These are phyloP conservation scores for Mortierella sp. DNA, from an alignment of 371 early-diverging fungal species.

Conservation along the genomic window DNA sequence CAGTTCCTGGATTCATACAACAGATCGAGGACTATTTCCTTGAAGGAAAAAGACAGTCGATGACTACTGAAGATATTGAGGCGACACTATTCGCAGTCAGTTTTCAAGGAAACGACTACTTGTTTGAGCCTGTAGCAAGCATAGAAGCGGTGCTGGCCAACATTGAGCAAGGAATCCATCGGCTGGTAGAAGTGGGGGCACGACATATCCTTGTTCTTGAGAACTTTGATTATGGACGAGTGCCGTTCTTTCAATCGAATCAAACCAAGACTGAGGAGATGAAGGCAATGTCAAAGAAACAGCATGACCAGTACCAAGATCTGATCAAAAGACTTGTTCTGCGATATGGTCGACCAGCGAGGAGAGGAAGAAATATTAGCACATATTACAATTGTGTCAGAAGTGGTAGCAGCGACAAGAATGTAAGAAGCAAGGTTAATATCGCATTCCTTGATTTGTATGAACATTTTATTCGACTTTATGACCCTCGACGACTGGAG, in stretches of 20 bases:
- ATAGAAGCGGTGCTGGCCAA: conserved; percentile 19
- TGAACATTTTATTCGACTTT: conserved; percentile 6
- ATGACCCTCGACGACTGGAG: conserved; percentile 8
- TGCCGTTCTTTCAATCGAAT: conserved; percentile 29
- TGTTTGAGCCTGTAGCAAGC: conserved; percentile 16
- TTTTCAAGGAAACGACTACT: conserved; percentile 47
- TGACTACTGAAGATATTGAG: background rate
- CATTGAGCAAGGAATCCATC: conserved; percentile 37
- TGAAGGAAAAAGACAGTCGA: background rate
- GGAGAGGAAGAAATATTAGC: background rate
- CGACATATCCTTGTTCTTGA: conserved; percentile 34
- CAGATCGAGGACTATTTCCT: conserved; percentile 31
- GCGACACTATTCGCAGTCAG: conserved; percentile 33
- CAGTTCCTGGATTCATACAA: conserved; percentile 53
- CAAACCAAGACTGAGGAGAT: conserved; percentile 12
- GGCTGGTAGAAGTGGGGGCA: conserved; percentile 28
- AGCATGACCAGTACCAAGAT: conserved; percentile 20
- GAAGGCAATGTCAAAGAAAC: conserved; percentile 15
- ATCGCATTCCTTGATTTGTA: conserved; percentile 44
- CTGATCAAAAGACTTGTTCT: conserved; percentile 7
- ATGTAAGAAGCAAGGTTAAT: conserved; percentile 5
- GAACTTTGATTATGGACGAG: conserved; percentile 20
- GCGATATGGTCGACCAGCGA: conserved; percentile 19
- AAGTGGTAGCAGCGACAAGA: background rate
- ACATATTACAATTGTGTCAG: conserved; percentile 13